Base-by-base conservation (phyloP, 768 basidiomycete genomes). In the Collybia sp. region DNA sequence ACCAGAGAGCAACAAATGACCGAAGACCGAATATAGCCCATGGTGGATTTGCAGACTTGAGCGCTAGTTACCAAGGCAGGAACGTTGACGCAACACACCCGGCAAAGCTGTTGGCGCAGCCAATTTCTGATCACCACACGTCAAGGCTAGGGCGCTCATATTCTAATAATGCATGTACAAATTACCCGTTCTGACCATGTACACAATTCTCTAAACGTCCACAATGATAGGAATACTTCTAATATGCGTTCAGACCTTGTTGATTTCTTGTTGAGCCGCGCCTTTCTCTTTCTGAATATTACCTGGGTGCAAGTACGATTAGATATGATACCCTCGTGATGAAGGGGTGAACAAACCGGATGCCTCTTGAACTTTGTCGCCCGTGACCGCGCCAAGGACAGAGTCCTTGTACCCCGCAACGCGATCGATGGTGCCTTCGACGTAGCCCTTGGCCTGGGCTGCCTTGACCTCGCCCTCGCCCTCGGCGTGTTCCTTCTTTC, bases 211-310 rank as follows among this genome's bases (percentile, higher is more conserved):
- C 25, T 25, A n/a, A 16, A 25, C 4, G 25, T 25, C 25, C 25
- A 8, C 8, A 4, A 25, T 25, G 25, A 25, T 25, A 25, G 25
- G 25, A 25, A 25, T 25, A 25, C 3, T 25, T 25, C n/a, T n/a
- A n/a, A 8, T 25, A 25, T 25, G 25, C 25, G 3, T 8, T 25
- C 25, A 25, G 8, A 8, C 25, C 25, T 25, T 25, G 25, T 83
- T 84, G 25, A 72, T n/a, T 4, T 78, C 65, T 58, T 83, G 79
- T 52, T 83, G 73, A 1, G 68, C 56, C 41, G 70, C 53, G 0
- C 83, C 82, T 50, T 82, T 81, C 38, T 82, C 77, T 0, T 78
- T 69, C 42, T 61, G 67, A 13, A 64, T 43, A 45, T 82, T 81
- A 1, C 83, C 82, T 82, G 30, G 9, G 1, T 12, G 3, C 31